These are phyloP conservation scores for Ulota crispa DNA, from an alignment of 225 moss, liverwort and hornwort species.

Conservation along the genomic window DNA sequence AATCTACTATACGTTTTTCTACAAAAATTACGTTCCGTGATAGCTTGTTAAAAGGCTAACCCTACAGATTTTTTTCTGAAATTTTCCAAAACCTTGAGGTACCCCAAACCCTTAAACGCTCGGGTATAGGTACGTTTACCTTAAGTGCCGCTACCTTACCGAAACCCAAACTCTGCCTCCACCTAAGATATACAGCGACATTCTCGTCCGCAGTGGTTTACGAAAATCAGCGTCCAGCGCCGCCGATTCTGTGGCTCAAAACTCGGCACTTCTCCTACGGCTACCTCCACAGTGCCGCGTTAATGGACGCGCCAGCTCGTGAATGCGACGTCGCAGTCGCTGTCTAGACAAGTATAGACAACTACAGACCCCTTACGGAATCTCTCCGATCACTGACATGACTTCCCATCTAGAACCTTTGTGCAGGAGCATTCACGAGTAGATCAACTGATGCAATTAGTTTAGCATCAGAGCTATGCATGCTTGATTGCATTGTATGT, in stretches of 20 bases:
- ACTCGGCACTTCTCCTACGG: neutral
- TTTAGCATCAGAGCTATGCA: neutral
- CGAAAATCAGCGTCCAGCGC: neutral
- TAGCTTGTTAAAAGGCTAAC: too few relatives aligned
- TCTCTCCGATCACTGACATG: neutral
- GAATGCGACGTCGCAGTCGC: neutral
- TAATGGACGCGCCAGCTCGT: neutral
- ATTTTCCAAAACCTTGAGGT: too few relatives aligned
- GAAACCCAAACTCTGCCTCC: neutral
- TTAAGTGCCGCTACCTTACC: too few relatives aligned
- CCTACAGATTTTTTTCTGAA: too few relatives aligned
- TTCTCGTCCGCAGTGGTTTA: neutral
- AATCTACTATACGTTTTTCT: too few relatives aligned
- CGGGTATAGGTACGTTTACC: too few relatives aligned
- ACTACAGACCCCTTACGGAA: neutral
- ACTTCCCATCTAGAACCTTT: neutral
- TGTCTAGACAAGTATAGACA: neutral
- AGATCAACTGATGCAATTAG: neutral
- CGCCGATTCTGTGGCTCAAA: conserved; percentile 4
- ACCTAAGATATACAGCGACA: neutral
- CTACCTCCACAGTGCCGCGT: neutral
- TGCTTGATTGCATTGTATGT: neutral
- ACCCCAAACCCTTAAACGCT: too few relatives aligned
- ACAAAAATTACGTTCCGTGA: too few relatives aligned
- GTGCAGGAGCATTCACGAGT: neutral